phyloP scores from a whole-genome alignment of 352 stramenopile species.

The Pythium volutum region DNA sequence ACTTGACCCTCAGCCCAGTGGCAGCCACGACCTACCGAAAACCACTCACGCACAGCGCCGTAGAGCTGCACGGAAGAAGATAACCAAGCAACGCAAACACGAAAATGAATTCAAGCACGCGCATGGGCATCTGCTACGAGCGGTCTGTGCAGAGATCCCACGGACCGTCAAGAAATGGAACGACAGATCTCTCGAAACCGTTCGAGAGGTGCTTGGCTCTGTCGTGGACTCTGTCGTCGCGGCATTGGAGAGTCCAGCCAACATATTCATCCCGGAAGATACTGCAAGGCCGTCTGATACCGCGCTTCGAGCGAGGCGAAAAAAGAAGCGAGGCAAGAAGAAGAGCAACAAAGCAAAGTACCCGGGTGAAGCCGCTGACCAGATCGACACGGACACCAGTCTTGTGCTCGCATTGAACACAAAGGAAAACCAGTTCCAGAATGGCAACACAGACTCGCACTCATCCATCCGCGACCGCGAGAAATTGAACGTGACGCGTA shows the following conservation, averaged over 20 bases:
- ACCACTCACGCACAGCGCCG: constrained; percentile 39
- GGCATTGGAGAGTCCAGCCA: neutral
- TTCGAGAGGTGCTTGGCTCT: constrained; percentile 33
- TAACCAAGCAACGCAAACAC: constrained; percentile 57
- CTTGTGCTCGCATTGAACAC: neutral
- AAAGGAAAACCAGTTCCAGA: constrained; percentile 20
- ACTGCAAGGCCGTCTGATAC: neutral
- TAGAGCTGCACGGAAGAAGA: constrained; percentile 62
- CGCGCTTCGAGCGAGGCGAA: constrained; percentile 12
- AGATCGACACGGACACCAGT: neutral
- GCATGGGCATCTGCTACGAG: constrained; percentile 41
- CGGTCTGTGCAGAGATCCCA: constrained; percentile 43
- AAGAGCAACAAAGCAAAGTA: constrained; percentile 15
- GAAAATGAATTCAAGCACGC: constrained; percentile 31
- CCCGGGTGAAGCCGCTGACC: neutral
- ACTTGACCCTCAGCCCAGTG: neutral
- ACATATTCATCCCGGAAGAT: neutral
- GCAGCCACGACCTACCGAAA: neutral
- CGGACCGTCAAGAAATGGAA: constrained; percentile 29
- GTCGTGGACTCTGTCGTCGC: constrained; percentile 42
- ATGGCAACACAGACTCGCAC: neutral
- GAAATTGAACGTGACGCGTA: neutral
- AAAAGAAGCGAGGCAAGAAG: constrained; percentile 32
- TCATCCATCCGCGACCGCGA: neutral
- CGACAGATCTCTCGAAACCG: constrained; percentile 21